Base-by-base conservation (phyloP, 495 filamentous ascomycete genomes). In the Lentithecium fluviatile region DNA sequence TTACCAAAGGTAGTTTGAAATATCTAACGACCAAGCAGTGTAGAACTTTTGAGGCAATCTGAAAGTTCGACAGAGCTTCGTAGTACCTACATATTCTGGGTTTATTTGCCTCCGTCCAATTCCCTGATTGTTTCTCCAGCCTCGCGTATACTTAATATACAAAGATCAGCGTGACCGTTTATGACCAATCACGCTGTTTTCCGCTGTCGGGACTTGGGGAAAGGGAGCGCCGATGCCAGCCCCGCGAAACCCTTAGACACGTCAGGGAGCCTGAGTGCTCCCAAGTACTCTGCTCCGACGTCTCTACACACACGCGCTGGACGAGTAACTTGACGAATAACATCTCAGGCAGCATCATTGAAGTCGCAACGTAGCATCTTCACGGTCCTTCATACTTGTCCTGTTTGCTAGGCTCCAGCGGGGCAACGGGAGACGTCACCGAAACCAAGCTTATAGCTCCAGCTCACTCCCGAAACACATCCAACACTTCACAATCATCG, bases 361-460 rank as follows among this genome's bases (percentile, higher is more conserved):
- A 23, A 47, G 4, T 17, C 34, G 60, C 60, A 63, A 63, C 60
- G 60, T 63, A 38, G 53, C 60, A 57, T 23, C 46, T 43, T 32
- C 40, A 4, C 40, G 5, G 17, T 3, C n/a, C 26, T 45, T 17
- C 21, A 37, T 3, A 52, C 2, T 45, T 63, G 60, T 51, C 60
- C 60, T 63, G 60, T 58, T 57, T 24, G 37, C 25, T 52, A 63
- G 60, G 60, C 60, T 57, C 34, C 60, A 29, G 51, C 37, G 52
- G 45, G 52, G 46, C 37, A 45, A 42, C 53, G 36, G 26, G 24
- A 25, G 32, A 57, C 60, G 60, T 63, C 60, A 63, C 52, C 53
- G 60, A 57, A 52, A 63, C 43, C 52, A 62, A 50, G 53, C 38
- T 45, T 11, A 11, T 17, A 20, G 15, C 19, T 20, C 40, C 40